phyloP scores from a whole-genome alignment of 2,329 filamentous ascomycete species.

The Paramyrothecium roridum region DNA sequence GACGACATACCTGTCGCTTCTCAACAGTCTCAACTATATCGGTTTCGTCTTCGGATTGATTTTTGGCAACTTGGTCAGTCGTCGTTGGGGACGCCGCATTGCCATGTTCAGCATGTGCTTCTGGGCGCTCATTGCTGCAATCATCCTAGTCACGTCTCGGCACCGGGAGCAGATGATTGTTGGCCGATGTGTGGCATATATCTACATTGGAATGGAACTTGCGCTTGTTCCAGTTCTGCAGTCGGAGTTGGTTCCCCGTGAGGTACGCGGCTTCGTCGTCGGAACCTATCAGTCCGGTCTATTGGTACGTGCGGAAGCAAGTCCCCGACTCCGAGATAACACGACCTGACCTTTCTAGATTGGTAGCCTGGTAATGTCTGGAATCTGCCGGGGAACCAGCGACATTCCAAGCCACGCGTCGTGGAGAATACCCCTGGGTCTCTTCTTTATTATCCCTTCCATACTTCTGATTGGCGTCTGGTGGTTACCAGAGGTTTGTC shows the following conservation, averaged over 20 bases:
- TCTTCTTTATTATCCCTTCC: conserved; percentile 27
- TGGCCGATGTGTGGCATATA: conserved; percentile 30
- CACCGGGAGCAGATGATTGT: conserved; percentile 26
- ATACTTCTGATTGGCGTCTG: conserved; percentile 21
- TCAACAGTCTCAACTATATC: conserved; percentile 30
- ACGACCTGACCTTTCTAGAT: background rate
- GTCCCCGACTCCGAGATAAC: too few relatives aligned
- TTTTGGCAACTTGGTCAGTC: conserved; percentile 25
- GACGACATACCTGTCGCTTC: conserved; percentile 18
- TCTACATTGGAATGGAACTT: conserved; percentile 37
- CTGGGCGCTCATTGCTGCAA: conserved; percentile 27
- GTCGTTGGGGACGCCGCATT: conserved; percentile 27
- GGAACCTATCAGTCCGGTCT: conserved; percentile 6
- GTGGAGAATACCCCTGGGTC: conserved; percentile 29
- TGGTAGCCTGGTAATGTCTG: conserved; percentile 13
- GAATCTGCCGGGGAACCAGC: conserved; percentile 23
- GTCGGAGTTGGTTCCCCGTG: conserved; percentile 25
- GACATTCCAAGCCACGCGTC: conserved; percentile 20
- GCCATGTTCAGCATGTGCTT: conserved; percentile 32
- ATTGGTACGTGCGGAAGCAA: too few relatives aligned
- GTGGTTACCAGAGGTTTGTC: conserved; percentile 20
- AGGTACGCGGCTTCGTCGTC: conserved; percentile 26
- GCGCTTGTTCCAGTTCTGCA: conserved; percentile 29
- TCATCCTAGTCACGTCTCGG: conserved; percentile 25
- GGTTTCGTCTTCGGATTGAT: conserved; percentile 16